Base-by-base conservation (phyloP, 305 asterid species). In the Fraxinus greggii region DNA sequence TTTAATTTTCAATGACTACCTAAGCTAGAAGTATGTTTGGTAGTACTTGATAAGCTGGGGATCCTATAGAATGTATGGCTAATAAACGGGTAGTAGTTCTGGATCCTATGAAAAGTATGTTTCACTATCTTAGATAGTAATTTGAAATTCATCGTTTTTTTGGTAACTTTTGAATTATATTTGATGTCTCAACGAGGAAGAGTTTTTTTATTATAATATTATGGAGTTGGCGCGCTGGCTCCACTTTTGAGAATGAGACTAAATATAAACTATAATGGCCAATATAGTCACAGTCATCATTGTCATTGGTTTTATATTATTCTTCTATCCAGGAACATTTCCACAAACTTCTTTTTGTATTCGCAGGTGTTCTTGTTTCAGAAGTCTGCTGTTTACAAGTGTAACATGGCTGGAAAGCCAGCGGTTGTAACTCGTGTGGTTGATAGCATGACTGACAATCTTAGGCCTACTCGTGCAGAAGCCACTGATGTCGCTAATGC, bases 401-500 rank as follows among this genome's bases (percentile, higher is more conserved):
- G 99, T 82, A 96, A 94, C 85, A 94, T 94, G 99, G 97, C 93
- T 69, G 98, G 98, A 79, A 94, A 94, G 90, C 98, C 98, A 36
- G 93, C 97, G 1, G 98, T 92, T 35, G 93, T 94, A 29, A 94
- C 98, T 73, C 97, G 98, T 79, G 98, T 94, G 81, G 97, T 94
- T 81, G 99, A 96, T 81, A 93, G 98, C 75, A 94, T 96, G 99
- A 94, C 99, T 0, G 98, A 90, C 92, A 96, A 96, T 85, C 90
- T 96, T 56, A 90, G 99, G 89, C 99, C 98, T 51, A 96, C 99
- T 80, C 98, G 99, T 89, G 99, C 98, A 3, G 99, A 95, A 90
- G 99, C 99, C 86, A 96, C 99, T 75, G 99, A 95, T 90, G 98
- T 95, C 10, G 99, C 99, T 80, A 95, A 95, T 90, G 98, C 99